phyloP scores from a whole-genome alignment of 1,284 basidiomycete genomes.

The Boletus mariae region DNA sequence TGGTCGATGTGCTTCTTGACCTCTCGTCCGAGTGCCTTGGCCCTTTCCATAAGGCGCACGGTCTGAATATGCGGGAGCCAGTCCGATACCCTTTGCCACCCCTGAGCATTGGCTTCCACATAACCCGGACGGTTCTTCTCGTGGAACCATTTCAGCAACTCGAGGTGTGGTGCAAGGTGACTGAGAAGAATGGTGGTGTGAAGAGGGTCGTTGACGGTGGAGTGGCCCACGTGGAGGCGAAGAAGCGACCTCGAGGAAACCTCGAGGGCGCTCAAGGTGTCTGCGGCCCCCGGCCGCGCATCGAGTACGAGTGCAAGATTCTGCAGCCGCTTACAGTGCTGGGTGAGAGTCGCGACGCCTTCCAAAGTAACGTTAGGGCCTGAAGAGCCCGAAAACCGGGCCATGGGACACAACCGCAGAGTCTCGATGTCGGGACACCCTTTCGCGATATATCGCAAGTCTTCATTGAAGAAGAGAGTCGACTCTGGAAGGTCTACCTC shows the following conservation, averaged over 20 bases:
- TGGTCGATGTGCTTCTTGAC: slow-evolving; percentile 40
- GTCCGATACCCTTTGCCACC: slow-evolving; percentile 65
- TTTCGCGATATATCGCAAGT: slow-evolving; percentile 53
- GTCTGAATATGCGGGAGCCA: slow-evolving; percentile 65
- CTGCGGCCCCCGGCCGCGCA: slow-evolving; percentile 46
- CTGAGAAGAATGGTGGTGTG: slow-evolving; percentile 67
- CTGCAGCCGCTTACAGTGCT: slow-evolving; percentile 55
- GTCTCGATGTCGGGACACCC: slow-evolving; percentile 65
- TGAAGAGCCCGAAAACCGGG: slow-evolving; percentile 53
- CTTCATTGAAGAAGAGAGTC: slow-evolving; percentile 55
- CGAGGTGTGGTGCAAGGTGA: slow-evolving; percentile 67
- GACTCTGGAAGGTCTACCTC: slow-evolving; percentile 76
- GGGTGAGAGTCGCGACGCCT: slow-evolving; percentile 55
- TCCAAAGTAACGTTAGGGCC: slow-evolving; percentile 54
- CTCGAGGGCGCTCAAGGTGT: slow-evolving; percentile 42
- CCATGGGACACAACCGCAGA: slow-evolving; percentile 60
- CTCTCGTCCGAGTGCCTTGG: slow-evolving; percentile 37
- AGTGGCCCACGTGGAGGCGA: slow-evolving; percentile 69
- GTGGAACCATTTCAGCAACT: slow-evolving; percentile 67
- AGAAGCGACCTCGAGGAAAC: slow-evolving; percentile 60
- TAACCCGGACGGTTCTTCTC: slow-evolving; percentile 69
- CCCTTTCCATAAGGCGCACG: slow-evolving; percentile 58
- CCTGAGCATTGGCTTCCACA: slow-evolving; percentile 58
- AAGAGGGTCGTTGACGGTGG: slow-evolving; percentile 63
- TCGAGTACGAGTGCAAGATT: slow-evolving; percentile 63